Evolutionary conservation across 2,329 filamentous ascomycete species (phyloP), one percentile per base, ranked within the genome.

Genomic region (Epichloe brachyelytri): DNA sequence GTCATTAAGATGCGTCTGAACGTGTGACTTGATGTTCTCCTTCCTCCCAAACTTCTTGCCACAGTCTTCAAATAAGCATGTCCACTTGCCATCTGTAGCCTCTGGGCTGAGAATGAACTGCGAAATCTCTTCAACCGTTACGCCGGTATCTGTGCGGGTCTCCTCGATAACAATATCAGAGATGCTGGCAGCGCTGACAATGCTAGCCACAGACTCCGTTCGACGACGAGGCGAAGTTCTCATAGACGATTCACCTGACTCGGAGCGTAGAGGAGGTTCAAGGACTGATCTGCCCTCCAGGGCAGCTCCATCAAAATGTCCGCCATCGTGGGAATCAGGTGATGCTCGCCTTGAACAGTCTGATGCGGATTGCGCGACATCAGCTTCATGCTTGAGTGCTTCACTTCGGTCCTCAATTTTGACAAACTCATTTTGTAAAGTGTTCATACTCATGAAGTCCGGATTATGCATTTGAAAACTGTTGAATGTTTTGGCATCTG

Each of bases 1-100:
- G 66, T 98, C 93, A 61, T 94, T 93, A 56, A 98, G 83, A 68
- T 98, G 93, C 3, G 93, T 98, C 69, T 98, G 93, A 14, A 98
- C 88, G 66, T 98, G 93, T 0, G 90, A 95, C 66, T 95, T 95
- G 73, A 97, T 96, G 70, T 98, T 97, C 68, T 98, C 93, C 67
- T 96, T 95, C 59, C 93, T 82, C n/a, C 90, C 91, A 64, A 98
- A 97, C 49, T 83, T 80, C 68, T 95, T 95, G 59, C 83, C 79
- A 68, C 93, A 98, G 30, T 82, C 83, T 8, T 88, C 76, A 52
- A 72, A 90, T n/a, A 80, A 68, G 63, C 86, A 93, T 6, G 82
- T 73, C 84, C 85, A 93, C 67, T 88, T 89, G 59, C 83, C 83
- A 58, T 89, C 85, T n/a, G 67, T 64, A 3, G 80, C 72, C 59